phyloP scores from a whole-genome alignment of 164 flowering plant genomes.

The Aristolochia fimbriata region DNA sequence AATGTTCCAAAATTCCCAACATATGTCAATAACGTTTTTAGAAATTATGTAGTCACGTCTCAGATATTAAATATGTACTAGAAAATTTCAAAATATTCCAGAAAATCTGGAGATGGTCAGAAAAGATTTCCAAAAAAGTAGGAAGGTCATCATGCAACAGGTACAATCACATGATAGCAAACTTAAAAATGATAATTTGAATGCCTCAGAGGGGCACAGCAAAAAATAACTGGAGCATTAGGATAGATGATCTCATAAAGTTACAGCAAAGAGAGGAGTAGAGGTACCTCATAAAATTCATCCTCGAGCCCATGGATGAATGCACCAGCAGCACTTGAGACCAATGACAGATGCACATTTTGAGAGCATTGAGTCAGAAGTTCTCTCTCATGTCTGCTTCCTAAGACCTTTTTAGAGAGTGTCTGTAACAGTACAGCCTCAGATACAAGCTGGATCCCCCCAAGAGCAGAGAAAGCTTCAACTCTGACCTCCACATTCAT shows the following conservation, averaged over 20 bases:
- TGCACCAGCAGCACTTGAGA: conserved; percentile 61
- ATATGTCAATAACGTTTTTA: neutral
- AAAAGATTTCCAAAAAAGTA: neutral
- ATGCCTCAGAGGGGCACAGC: neutral
- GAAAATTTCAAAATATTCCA: neutral
- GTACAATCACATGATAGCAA: neutral
- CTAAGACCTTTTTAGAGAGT: conserved; percentile 51
- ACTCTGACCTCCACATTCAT: conserved; percentile 60
- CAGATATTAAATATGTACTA: neutral
- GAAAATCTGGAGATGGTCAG: neutral
- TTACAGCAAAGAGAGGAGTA: neutral
- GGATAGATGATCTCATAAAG: neutral
- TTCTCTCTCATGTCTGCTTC: conserved; percentile 27
- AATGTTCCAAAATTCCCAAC: neutral
- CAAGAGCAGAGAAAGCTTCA: conserved; percentile 64
- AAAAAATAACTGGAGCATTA: neutral
- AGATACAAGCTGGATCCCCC: conserved; percentile 45
- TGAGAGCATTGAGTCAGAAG: conserved; percentile 11
- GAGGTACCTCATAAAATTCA: conserved; percentile 65
- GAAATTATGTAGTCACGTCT: neutral
- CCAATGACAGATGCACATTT: conserved; percentile 19
- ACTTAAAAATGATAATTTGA: neutral
- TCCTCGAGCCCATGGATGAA: conserved; percentile 92
- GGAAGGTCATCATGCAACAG: neutral
- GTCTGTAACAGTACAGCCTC: conserved; percentile 57